These are phyloP conservation scores for Oryza glaberrima DNA, from an alignment of 176 grass and related monocot species.

Conservation along the genomic window DNA sequence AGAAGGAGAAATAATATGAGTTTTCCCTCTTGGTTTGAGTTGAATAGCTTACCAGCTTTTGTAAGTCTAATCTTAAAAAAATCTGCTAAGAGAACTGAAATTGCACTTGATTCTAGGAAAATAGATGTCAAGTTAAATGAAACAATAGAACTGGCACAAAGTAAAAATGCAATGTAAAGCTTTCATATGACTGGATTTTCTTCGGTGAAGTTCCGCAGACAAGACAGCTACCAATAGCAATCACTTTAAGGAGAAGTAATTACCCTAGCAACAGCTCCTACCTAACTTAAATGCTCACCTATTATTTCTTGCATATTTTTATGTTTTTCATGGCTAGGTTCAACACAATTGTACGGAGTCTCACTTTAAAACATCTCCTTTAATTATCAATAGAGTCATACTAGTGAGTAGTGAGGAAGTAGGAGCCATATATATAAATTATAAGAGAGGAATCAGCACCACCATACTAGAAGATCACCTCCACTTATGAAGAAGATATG, in stretches of 20 bases:
- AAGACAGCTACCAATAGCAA: conserved; percentile 68
- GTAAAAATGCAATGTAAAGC: background rate
- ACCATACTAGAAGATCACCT: conserved; percentile 44
- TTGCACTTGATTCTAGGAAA: conserved; percentile 30
- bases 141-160: background rate
- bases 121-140: conserved; percentile 12
- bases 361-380: conserved; percentile 48
- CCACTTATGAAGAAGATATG: conserved; percentile 53
- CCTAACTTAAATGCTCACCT: conserved; percentile 68
- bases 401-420: conserved; percentile 46
- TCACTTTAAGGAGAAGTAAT: conserved; percentile 76
- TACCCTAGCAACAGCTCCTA: conserved; percentile 71
- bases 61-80: conserved; percentile 32
- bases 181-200: conserved; percentile 37
- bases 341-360: conserved; percentile 36
- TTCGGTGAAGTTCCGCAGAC: conserved; percentile 39
- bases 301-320: conserved; percentile 48
- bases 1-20: background rate
- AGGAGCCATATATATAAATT: conserved; percentile 35
- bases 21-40: conserved; percentile 9
- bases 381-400: conserved; percentile 37
- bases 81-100: conserved; percentile 24
- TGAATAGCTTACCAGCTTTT: background rate
- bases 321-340: conserved; percentile 38
- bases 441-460: conserved; percentile 34